Base-by-base conservation (phyloP, 768 basidiomycete species). In the Dioszegia aurantiaca region DNA sequence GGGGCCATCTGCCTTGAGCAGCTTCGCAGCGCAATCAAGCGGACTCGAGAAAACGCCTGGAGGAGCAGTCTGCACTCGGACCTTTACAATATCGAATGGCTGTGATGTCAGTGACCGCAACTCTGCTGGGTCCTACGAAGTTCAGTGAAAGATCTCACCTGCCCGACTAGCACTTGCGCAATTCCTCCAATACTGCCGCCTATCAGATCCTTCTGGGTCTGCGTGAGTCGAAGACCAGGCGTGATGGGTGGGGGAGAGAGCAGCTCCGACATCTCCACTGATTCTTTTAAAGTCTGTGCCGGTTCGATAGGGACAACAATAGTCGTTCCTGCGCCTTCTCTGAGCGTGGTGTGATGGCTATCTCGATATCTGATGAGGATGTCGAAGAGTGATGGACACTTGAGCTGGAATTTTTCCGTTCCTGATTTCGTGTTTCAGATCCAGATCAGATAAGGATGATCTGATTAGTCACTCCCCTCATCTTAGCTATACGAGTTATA, bases 81-180 rank as follows among this genome's bases (percentile, higher is more conserved):
- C 76, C 86, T 95, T 95, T 79, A 92, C 89, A 63, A 94, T 92
- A 77, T 97, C 92, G 77, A 97, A 97, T 12, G 92, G 92, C 77
- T 94, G 89, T 27, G n/a, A n/a, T n/a, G n/a, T n/a, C n/a, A n/a
- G 5, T 21, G 21, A 10, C 21, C 4, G 33, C 16, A 24, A 30
- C 9, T 33, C 21, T 26, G 9, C 11, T 24, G 30, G 8, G 30
- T 27, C 31, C 4, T 4, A 10, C 36, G 8, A 33, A 1, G 14
- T 21, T 28, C 23, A n/a, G 43, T n/a, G 37, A 27, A 54, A 60
- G 55, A 36, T 36, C 19, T 39, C n/a, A 71, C 70, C 56, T 61
- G 63, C 14, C 63, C 69, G 45, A 70, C 65, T n/a, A 69, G 41
- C 19, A 69, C 69, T 36, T 93, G 92, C 58, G 86, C 85, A 70